Evolutionary conservation across 106 monocot genomes (phyloP).

Genomic region (Iris macrosiphon): DNA sequence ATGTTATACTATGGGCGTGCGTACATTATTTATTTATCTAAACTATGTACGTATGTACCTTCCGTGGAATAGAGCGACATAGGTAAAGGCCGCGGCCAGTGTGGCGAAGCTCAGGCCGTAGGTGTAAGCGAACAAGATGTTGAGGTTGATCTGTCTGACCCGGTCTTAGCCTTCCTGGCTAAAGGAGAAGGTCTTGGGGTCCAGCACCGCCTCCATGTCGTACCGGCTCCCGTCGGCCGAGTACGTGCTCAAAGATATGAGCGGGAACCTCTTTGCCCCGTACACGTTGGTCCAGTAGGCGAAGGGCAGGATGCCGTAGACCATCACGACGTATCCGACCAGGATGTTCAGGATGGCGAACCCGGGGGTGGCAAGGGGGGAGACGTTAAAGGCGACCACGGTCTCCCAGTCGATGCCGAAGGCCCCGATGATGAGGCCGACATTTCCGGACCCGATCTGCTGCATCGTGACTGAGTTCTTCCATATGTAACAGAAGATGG

Average conservation of each 20-base stretch:
- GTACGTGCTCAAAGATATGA: conserved; percentile 16
- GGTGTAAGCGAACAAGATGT: conserved; percentile 22
- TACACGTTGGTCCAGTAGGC: conserved; percentile 40
- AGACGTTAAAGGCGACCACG: conserved; percentile 23
- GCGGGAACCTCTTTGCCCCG: conserved; percentile 33
- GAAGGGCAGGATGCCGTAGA: conserved; percentile 36
- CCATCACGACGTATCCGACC: conserved; percentile 20
- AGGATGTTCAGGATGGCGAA: conserved; percentile 43
- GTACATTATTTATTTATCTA: too few relatives aligned
- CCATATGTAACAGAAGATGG: conserved; percentile 49
- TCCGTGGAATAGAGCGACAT: conserved; percentile 52
- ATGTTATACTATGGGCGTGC: too few relatives aligned
- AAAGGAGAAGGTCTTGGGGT: conserved; percentile 20
- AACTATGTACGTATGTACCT: too few relatives aligned
- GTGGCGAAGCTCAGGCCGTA: conserved; percentile 57
- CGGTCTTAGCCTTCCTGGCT: conserved; percentile 12
- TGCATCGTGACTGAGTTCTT: conserved; percentile 47
- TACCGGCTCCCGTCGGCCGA: conserved; percentile 11
- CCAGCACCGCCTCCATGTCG: conserved; percentile 13
- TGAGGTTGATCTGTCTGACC: conserved; percentile 25
- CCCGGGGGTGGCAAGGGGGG: conserved; percentile 37
- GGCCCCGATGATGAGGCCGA: conserved; percentile 51
- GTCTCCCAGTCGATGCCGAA: conserved; percentile 56
- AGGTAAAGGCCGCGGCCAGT: conserved; percentile 34
- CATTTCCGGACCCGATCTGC: conserved; percentile 47